Base-by-base conservation (phyloP, 441 rosid genomes). In the Populus hybrid region DNA sequence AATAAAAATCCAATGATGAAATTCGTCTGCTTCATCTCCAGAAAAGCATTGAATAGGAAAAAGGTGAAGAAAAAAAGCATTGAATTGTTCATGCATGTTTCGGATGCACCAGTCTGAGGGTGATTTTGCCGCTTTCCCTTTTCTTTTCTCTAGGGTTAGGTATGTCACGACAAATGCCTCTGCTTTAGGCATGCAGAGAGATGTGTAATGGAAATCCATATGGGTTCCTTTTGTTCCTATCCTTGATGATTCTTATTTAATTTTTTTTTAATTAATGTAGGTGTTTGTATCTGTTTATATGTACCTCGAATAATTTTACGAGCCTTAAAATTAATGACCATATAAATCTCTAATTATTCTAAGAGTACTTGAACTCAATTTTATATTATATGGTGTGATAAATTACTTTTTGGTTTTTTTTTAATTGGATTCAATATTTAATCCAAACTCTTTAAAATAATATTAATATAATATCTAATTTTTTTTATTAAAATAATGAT, bases 241-340 rank as follows among this genome's bases (percentile, higher is more conserved):
- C 34, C 5, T 5, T 32, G 6, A 3, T 28, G 3, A 28, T 28
- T 32, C 34, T 32, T 5, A 32, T 32, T 32, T 32, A 28, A 28
- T 28, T 5, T 5, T 32, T 30, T 4, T 32, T 32, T 32, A 4
- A 32, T 32, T 32, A 32, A 32, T 2, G 5, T 32, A 0, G 3
- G 0, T 32, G 0, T 3, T 30, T 2, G 0, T 6, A 0, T 32
- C 6, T 0, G 1, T 0, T 32, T 32, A 0, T 0, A 32, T 0
- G 1, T 4, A 32, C 0, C 6, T 32, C 1, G 6, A 32, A 0
- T 32, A 32, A 32, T 32, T 2, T 4, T 2, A 32, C 6, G 1
- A 6, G 6, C 1, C 0, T 0, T 32, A 5, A 32, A 32, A 0
- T 32, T 32, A 32, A 32, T 6, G 0, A 32, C 1, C 6, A 32